Percentiles rank a stretch among this genome's conserved stretches.
Evolutionary conservation across 306 rosid genomes (phyloP).

Genomic region (Rubus idaeus): DNA sequence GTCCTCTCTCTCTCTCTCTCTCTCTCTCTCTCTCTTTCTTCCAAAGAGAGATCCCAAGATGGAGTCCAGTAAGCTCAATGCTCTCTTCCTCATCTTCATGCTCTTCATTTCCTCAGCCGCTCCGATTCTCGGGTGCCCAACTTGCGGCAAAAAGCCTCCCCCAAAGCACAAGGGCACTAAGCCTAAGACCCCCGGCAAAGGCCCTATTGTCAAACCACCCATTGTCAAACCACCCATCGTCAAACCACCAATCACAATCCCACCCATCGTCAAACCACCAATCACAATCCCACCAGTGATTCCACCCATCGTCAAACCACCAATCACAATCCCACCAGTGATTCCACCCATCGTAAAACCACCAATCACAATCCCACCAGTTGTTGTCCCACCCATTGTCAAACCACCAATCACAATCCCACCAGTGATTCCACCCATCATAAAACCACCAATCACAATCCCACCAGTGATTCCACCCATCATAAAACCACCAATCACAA

Average conservation of each 20-base stretch:
- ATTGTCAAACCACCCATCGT: constrained; percentile 6
- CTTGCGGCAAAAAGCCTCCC: constrained; percentile 53
- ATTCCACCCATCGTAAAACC: constrained; percentile 19
- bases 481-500: constrained; percentile 29
- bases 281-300: constrained; percentile 15
- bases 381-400: constrained; percentile 34
- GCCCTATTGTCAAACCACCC: constrained; percentile 26
- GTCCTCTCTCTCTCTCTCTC: constrained; percentile 14
- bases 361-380: constrained; percentile 22
- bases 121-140: constrained; percentile 69
- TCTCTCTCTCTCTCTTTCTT: constrained; percentile 3
- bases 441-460: constrained; percentile 30
- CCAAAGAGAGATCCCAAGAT: constrained; percentile 33
- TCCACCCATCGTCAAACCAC: constrained; percentile 16
- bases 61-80: constrained; percentile 64
- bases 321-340: constrained; percentile 19
- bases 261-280: constrained; percentile 19
- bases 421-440: constrained; percentile 25
- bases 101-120: constrained; percentile 65
- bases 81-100: constrained; percentile 69
- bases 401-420: constrained; percentile 25
- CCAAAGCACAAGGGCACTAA: constrained; percentile 35
- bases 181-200: constrained; percentile 30
- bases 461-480: constrained; percentile 33
- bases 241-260: constrained; percentile 13